Conservation (phyloP, 1,284 basidiomycete genomes). For the Amylostereum chailletii region DNA sequence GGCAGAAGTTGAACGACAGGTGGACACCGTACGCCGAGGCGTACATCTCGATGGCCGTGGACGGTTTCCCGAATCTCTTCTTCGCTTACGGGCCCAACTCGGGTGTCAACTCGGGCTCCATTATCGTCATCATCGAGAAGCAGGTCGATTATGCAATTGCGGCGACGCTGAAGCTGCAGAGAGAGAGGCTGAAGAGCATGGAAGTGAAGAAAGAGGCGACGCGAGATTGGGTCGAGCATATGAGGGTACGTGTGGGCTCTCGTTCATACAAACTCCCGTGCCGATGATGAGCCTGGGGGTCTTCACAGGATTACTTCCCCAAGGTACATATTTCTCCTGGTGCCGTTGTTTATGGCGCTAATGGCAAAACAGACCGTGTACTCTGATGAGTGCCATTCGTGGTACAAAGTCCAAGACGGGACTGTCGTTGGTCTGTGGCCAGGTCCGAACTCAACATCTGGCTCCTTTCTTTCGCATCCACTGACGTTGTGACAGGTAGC, state of each 20-base stretch:
- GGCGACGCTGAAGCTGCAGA: constrained; percentile 41
- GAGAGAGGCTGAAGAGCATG: constrained; percentile 44
- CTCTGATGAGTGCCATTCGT: constrained; percentile 49
- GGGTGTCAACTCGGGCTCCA: constrained; percentile 37
- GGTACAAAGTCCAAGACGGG: constrained; percentile 61
- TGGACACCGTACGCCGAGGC: constrained; percentile 37
- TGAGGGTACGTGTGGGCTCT: constrained; percentile 25
- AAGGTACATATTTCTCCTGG: constrained; percentile 18
- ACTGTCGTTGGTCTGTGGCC: constrained; percentile 53
- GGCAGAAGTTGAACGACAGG: constrained; percentile 33
- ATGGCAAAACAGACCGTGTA: constrained; percentile 39
- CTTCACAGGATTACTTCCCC: constrained; percentile 33
- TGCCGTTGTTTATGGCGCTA: background rate
- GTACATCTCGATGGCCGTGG: constrained; percentile 41
- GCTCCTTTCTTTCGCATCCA: background rate
- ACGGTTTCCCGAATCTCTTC: constrained; percentile 53
- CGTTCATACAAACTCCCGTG: background rate
- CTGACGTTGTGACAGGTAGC: constrained; percentile 28
- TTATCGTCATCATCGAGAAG: constrained; percentile 41
- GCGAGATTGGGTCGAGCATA: constrained; percentile 43
- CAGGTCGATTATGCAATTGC: constrained; percentile 41
- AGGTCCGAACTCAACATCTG: constrained; percentile 24
- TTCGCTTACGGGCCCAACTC: constrained; percentile 42
- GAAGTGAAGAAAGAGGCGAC: constrained; percentile 43
- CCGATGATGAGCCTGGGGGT: background rate